Evolutionary conservation across 2,329 filamentous ascomycete genomes (phyloP), one percentile per base, ranked within the genome.

Genomic region (Sporothrix luriei): DNA sequence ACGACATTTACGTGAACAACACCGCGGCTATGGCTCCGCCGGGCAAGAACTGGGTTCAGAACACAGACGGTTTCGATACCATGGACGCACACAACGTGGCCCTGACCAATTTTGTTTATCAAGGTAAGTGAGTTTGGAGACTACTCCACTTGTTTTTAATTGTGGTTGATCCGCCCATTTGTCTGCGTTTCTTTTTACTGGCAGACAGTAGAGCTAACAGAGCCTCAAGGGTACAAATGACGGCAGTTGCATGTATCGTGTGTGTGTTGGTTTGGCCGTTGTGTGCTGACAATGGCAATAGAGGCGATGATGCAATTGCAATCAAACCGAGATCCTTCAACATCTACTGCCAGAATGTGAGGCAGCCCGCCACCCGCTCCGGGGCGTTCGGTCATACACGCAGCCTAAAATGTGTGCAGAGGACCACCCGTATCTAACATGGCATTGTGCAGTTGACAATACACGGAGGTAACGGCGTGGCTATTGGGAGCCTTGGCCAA

Each of bases 51-150:
- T 86, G 84, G 84, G 84, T 86, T 1, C 84, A 86, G 74, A 87
- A 87, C 72, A 86, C 84, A 0, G 84, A 86, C 74, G 85, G 84
- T 2, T 86, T 86, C 71, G 80, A 87, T 72, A 87, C 85, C 0
- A 86, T 87, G 84, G 84, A 87, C 72, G 80, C 79, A 0, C 73
- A 77, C 10, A 84, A 87, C 71, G 77, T 87, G 61, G 76, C 75
- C 7, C 78, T 87, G 5, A 82, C 77, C 4, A 84, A 85, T 70
- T 82, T 87, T 66, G 76, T 79, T 6, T 87, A 85, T 73, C 83
- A 85, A 77, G 85, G 85, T 71, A 40, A 19, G 85, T 71, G 40
- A 21, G 33, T 40, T 29, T 21, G 21, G 55, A 59, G 33, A 59
- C 38, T n/a, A 2, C 11, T 57, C 54, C n/a, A 57, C 29, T 33